phyloP scores from a whole-genome alignment of 768 basidiomycete species.

The Agaricus sinodeliciosus region DNA sequence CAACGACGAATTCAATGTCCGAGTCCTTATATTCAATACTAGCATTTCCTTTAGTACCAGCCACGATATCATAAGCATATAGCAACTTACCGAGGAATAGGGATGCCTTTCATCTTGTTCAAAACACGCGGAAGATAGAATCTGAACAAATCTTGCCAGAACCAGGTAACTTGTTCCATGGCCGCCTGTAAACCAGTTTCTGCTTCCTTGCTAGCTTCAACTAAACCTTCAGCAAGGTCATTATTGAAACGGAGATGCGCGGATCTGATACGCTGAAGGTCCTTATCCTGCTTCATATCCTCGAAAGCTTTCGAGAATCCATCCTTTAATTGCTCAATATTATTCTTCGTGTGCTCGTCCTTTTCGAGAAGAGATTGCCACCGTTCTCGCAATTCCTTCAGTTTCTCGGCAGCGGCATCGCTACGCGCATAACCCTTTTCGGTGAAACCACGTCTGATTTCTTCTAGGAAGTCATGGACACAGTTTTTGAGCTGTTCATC shows the following conservation, averaged over 20 bases:
- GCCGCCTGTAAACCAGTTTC: slow-evolving; percentile 41
- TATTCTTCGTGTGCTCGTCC: slow-evolving; percentile 47
- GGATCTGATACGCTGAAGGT: slow-evolving; percentile 37
- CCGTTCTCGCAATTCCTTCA: slow-evolving; percentile 37
- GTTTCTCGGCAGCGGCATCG: slow-evolving; percentile 35
- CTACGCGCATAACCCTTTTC: slow-evolving; percentile 47
- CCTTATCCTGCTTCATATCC: slow-evolving; percentile 41
- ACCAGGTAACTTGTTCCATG: slow-evolving; percentile 62
- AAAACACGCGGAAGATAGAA: slow-evolving; percentile 65
- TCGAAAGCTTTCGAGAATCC: slow-evolving; percentile 39
- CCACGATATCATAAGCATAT: background rate
- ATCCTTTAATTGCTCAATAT: slow-evolving; percentile 37
- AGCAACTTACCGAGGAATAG: slow-evolving; percentile 54
- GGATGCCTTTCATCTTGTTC: slow-evolving; percentile 47
- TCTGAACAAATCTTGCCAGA: slow-evolving; percentile 78
- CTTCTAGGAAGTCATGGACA: slow-evolving; percentile 47
- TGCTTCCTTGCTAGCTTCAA: slow-evolving; percentile 27
- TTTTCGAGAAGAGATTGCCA: slow-evolving; percentile 46
- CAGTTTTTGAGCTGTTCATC: slow-evolving; percentile 48
- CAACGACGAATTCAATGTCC: slow-evolving; percentile 68
- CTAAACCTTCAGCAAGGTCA: slow-evolving; percentile 41
- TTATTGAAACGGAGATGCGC: slow-evolving; percentile 42
- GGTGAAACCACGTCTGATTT: slow-evolving; percentile 38
- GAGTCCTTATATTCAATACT: slow-evolving; percentile 69
- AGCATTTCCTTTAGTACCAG: background rate